These are phyloP conservation scores for Mycena maculata DNA, from an alignment of 768 basidiomycete species.

Conservation along the genomic window DNA sequence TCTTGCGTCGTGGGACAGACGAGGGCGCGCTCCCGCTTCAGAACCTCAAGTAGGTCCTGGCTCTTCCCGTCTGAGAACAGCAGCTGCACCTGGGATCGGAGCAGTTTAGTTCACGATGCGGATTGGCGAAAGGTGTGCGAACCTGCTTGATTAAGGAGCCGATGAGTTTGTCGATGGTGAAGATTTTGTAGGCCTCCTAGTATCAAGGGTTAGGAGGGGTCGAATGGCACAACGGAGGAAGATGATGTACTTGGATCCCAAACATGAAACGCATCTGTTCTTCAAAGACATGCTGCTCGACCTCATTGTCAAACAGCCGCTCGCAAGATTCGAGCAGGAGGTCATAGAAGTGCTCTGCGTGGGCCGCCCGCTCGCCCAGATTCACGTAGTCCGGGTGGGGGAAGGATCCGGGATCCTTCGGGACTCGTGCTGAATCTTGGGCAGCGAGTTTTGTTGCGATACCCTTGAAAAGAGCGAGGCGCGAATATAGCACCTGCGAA, in stretches of 20 bases:
- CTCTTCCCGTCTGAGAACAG: slow-evolving; percentile 75
- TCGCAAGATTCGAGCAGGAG: slow-evolving; percentile 90
- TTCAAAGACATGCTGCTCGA: slow-evolving; percentile 89
- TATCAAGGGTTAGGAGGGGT: not conserved
- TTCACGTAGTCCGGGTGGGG: slow-evolving; percentile 41
- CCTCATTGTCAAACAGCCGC: slow-evolving; percentile 89
- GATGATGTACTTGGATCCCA: slow-evolving; percentile 71
- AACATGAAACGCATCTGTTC: slow-evolving; percentile 92
- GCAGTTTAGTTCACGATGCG: not conserved
- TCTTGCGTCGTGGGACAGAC: slow-evolving; percentile 75
- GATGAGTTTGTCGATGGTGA: slow-evolving; percentile 94
- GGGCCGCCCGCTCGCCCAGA: slow-evolving; percentile 50
- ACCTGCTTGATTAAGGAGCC: slow-evolving; percentile 92
- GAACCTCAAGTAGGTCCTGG: slow-evolving; percentile 76
- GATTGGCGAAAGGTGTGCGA: not conserved
- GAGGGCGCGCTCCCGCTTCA: slow-evolving; percentile 76
- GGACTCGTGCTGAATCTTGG: slow-evolving; percentile 37
- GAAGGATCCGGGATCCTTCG: slow-evolving; percentile 45
- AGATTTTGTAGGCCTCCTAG: slow-evolving; percentile 86
- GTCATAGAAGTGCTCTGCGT: slow-evolving; percentile 80
- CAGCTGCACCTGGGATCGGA: slow-evolving; percentile 63
- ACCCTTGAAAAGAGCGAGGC: slow-evolving; percentile 84
- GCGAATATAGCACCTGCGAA: slow-evolving; percentile 82
- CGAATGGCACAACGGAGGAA: not conserved
- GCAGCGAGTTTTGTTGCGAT: slow-evolving; percentile 63